Percentiles rank a stretch among this genome's conserved stretches.
Evolutionary conservation across 2,329 filamentous ascomycete genomes (phyloP).

Genomic region (Pseudovirgaria hyperparasitica): DNA sequence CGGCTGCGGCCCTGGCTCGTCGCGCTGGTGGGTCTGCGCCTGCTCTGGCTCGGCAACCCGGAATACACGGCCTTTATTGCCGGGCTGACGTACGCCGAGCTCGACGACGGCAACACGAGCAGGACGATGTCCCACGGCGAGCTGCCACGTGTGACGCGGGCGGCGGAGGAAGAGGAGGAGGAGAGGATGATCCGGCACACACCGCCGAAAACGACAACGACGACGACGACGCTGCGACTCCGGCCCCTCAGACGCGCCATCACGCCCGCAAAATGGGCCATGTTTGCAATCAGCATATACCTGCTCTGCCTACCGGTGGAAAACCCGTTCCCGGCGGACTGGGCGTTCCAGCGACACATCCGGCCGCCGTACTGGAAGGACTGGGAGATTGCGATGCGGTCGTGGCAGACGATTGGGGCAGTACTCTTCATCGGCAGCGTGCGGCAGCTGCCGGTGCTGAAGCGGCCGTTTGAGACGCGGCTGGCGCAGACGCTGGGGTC

Average conservation of each 20-base stretch:
- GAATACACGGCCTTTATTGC: slow-evolving; percentile 4
- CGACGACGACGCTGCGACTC: too few species aligned
- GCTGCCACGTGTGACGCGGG: too few species aligned
- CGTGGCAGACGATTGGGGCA: slow-evolving; percentile 5
- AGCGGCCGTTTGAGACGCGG: slow-evolving; percentile 1
- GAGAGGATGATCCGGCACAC: too few species aligned
- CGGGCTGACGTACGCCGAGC: slow-evolving; percentile 3
- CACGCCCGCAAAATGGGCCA: too few species aligned
- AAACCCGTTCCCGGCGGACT: too few species aligned
- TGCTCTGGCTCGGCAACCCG: slow-evolving; percentile 1
- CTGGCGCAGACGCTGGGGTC: slow-evolving; percentile 2
- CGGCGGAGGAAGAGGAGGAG: too few species aligned
- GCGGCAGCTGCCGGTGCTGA: background rate
- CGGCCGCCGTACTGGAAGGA: too few species aligned
- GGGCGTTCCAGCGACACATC: too few species aligned
- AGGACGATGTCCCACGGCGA: too few species aligned
- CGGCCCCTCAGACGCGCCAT: too few species aligned
- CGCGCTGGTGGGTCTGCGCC: slow-evolving; percentile 1
- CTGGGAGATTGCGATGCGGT: slow-evolving; percentile 1
- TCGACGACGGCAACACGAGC: background rate
- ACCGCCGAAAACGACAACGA: too few species aligned
- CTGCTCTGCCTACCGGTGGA: slow-evolving; percentile 2
- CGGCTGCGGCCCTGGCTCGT: slow-evolving; percentile 1
- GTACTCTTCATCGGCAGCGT: slow-evolving; percentile 3
- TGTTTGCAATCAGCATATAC: background rate